Base-by-base conservation (phyloP, 2,329 filamentous ascomycete genomes). In the Talaromyces sp. region DNA sequence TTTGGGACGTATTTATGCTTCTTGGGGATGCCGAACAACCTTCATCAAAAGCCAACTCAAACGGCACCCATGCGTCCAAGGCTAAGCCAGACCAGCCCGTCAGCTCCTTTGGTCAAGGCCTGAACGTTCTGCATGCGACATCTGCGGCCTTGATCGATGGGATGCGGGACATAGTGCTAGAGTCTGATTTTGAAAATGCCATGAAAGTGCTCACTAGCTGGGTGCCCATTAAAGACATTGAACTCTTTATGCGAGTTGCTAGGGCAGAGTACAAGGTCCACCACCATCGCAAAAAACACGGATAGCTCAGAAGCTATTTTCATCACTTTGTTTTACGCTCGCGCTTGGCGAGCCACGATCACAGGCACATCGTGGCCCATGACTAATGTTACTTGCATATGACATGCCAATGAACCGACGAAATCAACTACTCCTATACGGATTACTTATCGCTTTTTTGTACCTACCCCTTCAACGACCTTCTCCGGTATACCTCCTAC, bases 1-100 rank as follows among this genome's bases (percentile, higher is more conserved):
- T 99, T 16, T 99, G 95, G 95, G 95, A 99, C 74, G 91, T 97
- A 1, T 98, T 98, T 79, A 92, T 99, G 86, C 87, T 99, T 14
- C 86, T 98, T 13, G 95, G 94, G 56, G 92, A 94, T 70, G 84
- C 85, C 10, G 82, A 87, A n/a, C 81, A 84, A 33, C 24, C 65
- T 16, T 69, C 75, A 4, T 64, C 69, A 9, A 57, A 70, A 35
- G n/a, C 41, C 14, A 66, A 19, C 45, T 45, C 52, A 7, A 58
- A 54, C 33, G 19, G 35, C 16, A 57, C 24, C 5, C 59, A 57
- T n/a, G 33, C 31, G 14, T 52, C 64, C 22, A 65, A 62, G 49
- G 14, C 39, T 31, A 54, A 59, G 43, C 33, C 52, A 35, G 19
- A 33, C 13, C 41, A 58, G 39, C 19, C 52, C 11, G 66, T 58